Evolutionary conservation across 2,329 filamentous ascomycete genomes (phyloP).

Genomic region (Dactylellina parvicollis): DNA sequence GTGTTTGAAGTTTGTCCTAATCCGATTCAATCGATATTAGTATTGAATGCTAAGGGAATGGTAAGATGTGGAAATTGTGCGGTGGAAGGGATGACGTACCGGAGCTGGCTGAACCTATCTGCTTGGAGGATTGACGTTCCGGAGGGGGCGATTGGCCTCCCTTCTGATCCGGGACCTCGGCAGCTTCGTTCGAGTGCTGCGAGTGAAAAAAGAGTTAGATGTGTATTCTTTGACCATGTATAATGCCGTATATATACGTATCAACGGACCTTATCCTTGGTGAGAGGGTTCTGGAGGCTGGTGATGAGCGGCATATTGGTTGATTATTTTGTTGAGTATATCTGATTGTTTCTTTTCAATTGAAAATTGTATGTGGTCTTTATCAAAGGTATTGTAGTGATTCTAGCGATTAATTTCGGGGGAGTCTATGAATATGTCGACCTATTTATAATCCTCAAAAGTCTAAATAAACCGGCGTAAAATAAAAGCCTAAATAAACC

Average conservation of each 20-base stretch:
- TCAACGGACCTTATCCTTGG: constrained; percentile 18
- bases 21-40: too few relatives aligned
- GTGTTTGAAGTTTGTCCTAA: constrained; percentile 31
- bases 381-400: not conserved
- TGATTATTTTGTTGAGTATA: constrained; percentile 2
- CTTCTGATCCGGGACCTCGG: not conserved
- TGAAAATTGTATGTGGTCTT: not conserved
- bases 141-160: constrained; percentile 32
- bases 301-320: constrained; percentile 49
- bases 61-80: not conserved
- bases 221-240: not conserved
- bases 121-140: constrained; percentile 39
- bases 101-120: constrained; percentile 23
- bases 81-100: constrained; percentile 9
- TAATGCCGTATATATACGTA: not conserved
- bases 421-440: too few relatives aligned
- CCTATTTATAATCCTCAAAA: too few relatives aligned
- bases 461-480: too few relatives aligned
- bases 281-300: constrained; percentile 50
- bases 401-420: too few relatives aligned
- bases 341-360: not conserved
- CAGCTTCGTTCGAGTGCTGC: not conserved
- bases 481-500: too few relatives aligned
- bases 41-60: too few relatives aligned
- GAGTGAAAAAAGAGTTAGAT: not conserved